Conservation (phyloP, 2,329 filamentous ascomycete genomes). For the Fusarium sp. region DNA sequence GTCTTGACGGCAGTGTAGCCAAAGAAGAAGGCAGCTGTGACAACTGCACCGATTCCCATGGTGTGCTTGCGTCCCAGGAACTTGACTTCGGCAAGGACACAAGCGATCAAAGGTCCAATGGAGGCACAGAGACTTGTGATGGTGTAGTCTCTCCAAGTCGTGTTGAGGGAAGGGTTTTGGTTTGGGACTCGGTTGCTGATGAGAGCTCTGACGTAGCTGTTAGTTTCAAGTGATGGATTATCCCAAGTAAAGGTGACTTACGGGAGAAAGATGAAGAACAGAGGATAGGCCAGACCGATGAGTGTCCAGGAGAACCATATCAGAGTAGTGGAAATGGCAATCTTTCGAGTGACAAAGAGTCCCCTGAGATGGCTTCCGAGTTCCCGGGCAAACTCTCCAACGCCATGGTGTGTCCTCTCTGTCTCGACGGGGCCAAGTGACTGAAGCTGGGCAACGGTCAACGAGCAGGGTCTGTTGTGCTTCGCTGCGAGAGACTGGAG, state of each 20-base stretch:
- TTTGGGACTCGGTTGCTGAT: slow-evolving; percentile 22
- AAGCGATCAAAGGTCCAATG: slow-evolving; percentile 69
- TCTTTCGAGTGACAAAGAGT: slow-evolving; percentile 64
- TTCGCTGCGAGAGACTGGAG: slow-evolving; percentile 50
- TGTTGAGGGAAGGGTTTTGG: slow-evolving; percentile 64
- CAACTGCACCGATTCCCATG: slow-evolving; percentile 51
- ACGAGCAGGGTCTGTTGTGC: slow-evolving; percentile 51
- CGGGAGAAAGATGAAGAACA: slow-evolving; percentile 71
- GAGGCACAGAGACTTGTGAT: slow-evolving; percentile 69
- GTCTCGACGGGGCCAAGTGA: background rate
- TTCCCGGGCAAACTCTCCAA: slow-evolving; percentile 45
- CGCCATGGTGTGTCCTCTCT: background rate
- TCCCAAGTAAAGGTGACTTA: background rate
- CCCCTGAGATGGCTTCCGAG: slow-evolving; percentile 52
- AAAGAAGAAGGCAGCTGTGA: slow-evolving; percentile 54
- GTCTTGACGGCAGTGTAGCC: slow-evolving; percentile 43
- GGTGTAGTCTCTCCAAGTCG: slow-evolving; percentile 70
- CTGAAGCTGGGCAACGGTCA: slow-evolving; percentile 43
- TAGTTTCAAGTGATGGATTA: background rate
- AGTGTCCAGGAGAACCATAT: slow-evolving; percentile 72
- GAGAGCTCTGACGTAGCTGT: background rate
- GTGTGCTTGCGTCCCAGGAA: slow-evolving; percentile 64
- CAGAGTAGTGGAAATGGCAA: slow-evolving; percentile 64
- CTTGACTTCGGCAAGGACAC: slow-evolving; percentile 58
- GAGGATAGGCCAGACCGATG: slow-evolving; percentile 71